Conservation (phyloP, 2,329 filamentous ascomycete species). For the Microcera coccophila region DNA sequence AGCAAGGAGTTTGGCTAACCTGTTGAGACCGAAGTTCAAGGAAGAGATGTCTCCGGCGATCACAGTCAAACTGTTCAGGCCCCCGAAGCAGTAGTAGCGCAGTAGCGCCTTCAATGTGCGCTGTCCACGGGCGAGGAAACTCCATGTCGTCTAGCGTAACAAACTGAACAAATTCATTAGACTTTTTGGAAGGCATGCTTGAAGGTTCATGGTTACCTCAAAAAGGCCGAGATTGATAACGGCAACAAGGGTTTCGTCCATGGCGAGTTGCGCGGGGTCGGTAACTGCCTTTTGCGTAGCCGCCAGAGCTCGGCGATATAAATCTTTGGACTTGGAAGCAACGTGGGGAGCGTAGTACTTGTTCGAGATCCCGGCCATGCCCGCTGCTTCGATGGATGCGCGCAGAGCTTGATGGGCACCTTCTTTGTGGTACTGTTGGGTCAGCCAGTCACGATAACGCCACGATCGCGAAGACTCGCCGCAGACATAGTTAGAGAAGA, state of each 20-base stretch:
- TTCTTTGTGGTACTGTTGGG: constrained; percentile 9
- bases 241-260: constrained; percentile 22
- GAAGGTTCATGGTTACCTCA: constrained; percentile 14
- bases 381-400: constrained; percentile 23
- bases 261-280: constrained; percentile 9
- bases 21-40: constrained; percentile 24
- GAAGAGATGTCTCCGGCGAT: constrained; percentile 22
- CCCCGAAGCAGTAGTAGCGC: constrained; percentile 23
- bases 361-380: constrained; percentile 26
- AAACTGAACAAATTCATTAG: constrained; percentile 5
- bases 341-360: constrained; percentile 15
- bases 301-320: constrained; percentile 17
- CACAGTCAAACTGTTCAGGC: constrained; percentile 16
- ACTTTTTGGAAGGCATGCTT: background rate
- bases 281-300: constrained; percentile 7
- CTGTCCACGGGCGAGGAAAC: constrained; percentile 16
- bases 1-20: constrained; percentile 12
- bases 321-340: constrained; percentile 12
- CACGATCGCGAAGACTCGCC: constrained; percentile 17
- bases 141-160: constrained; percentile 19
- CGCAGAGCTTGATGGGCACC: constrained; percentile 7
- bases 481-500: constrained; percentile 21
- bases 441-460: constrained; percentile 18
- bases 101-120: constrained; percentile 23
- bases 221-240: constrained; percentile 24